Base-by-base conservation (phyloP, 2,329 filamentous ascomycete species). In the Hymenotorrendiella dingleyae region DNA sequence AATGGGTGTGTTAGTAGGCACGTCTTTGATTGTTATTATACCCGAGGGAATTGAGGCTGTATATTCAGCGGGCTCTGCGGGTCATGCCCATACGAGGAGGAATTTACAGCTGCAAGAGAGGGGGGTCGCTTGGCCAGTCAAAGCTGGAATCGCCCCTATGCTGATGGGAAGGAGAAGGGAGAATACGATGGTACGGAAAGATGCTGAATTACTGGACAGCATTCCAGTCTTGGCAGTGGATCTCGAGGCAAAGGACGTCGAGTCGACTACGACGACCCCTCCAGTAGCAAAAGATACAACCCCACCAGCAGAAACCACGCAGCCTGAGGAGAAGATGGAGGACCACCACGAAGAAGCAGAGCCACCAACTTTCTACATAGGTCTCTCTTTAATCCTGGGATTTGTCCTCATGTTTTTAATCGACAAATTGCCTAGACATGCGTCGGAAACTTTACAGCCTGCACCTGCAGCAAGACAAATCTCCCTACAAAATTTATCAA, bases 321-420 rank as follows among this genome's bases (percentile, higher is more conserved):
- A 62, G 33, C 56, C 62, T 23, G 51, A 64, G 59, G 20, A 46
- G 20, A 55, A 61, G 19, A 56, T 64, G 36, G 56, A 62, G 33
- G 57, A 61, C 24, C 52, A 64, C 5, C 61, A 69, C 7, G 53
- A 63, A 30, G 64, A 72, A 21, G 59, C 67, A 16, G 51, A 69
- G 64, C 17, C 78, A 70, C 76, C 89, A 63, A 72, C 76, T 0
- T 80, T 82, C 52, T 93, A 86, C 66, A 85, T 98, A 45, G 93
- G 93, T 4, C 73, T 97, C 41, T 87, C 90, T 2, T 71, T 98
- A 39, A 80, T 94, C 42, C 69, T 86, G 12, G 93, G 93, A 10
- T 98, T 97, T 64, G 80, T 95, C 44, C 75, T 96, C 52, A 98
- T 98, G 93, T 97, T 95, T 61, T 76, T 98, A 17, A 84, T 98